Evolutionary conservation across 169 alveolate genomes (phyloP), one percentile per base, ranked within the genome.

Genomic region (Eimeria maxima): DNA sequence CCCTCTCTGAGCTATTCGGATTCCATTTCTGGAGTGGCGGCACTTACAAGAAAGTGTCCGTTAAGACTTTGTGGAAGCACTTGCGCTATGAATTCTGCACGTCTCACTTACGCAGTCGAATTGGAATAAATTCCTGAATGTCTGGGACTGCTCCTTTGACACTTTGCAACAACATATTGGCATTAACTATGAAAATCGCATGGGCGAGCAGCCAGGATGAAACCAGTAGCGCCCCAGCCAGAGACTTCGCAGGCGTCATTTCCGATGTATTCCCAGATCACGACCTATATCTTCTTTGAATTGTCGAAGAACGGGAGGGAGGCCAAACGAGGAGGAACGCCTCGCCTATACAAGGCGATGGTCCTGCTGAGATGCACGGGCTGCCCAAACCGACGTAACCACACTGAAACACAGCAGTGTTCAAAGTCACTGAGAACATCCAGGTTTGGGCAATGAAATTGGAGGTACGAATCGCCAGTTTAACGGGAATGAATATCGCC

Each of bases 191-290:
- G 90, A 81, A 81, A 8, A 53, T 20, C 57, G 90, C 90, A 50
- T 81, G 90, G 38, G 71, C 71, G 50, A 44, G 16, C 50, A 81
- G 90, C 90, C 90, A 81, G 3, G 71, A 14, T 10, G 90, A 81
- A 47, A 81, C 73, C 90, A 81, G 38, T 53, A 81, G 24, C 8
- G 90, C 90, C 42, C 71, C 90, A 47, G 90, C 90, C 45, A 53
- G 22, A 16, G 90, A 2, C 50, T 47, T 81, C 2, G 55, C 90
- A 4, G 57, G 33, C 90, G 13, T 53, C 90, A 81, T 81, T 81
- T 53, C 16, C 90, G 81, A 8, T 5, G n/a, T 71, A 14, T 27
- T 27, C 29, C 47, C 47, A 3, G 47, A 71, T 27, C n/a, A 60
- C 20, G 11, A 60, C 69, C 20, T 60, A 11, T 0, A 60, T 60